A percentile compares a stretch with the other conserved stretches of the same genome.
Evolutionary conservation across 2,329 filamentous ascomycete species (phyloP).

Genomic region (Alternaria sp.): DNA sequence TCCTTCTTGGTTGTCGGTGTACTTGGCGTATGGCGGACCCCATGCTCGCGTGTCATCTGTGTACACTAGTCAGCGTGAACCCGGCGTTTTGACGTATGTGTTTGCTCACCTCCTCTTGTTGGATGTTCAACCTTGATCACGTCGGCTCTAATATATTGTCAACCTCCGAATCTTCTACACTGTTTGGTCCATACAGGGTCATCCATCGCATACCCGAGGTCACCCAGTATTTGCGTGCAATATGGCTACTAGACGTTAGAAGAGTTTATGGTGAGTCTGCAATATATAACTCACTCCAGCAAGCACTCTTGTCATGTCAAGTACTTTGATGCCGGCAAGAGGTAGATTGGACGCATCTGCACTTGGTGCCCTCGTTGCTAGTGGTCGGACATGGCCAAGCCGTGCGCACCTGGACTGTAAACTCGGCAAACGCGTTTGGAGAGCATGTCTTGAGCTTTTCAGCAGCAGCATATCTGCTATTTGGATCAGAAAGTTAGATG

Average conservation of each 20-base stretch:
- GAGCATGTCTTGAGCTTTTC: constrained; percentile 27
- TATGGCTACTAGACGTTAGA: constrained; percentile 73
- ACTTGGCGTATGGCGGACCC: constrained; percentile 92
- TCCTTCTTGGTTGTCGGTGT: constrained; percentile 67
- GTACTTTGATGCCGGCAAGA: constrained; percentile 83
- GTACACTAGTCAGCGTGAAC: background rate
- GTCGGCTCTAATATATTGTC: constrained; percentile 72
- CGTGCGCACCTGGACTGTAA: constrained; percentile 23
- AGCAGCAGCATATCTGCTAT: constrained; percentile 28
- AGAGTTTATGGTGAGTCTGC: background rate
- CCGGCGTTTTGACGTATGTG: background rate
- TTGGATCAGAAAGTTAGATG: constrained; percentile 4
- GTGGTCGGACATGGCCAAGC: constrained; percentile 38
- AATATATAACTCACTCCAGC: constrained; percentile 74
- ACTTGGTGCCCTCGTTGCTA: constrained; percentile 54
- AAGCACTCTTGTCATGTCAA: constrained; percentile 96
- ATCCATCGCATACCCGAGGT: constrained; percentile 77
- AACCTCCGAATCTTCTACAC: constrained; percentile 22
- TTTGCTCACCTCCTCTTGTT: constrained; percentile 48
- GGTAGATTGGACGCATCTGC: constrained; percentile 65
- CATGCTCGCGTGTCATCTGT: constrained; percentile 93
- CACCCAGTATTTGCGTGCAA: constrained; percentile 94
- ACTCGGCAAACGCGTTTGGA: constrained; percentile 14
- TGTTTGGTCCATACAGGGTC: constrained; percentile 46
- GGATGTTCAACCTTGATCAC: constrained; percentile 98